Evolutionary conservation across 2,329 filamentous ascomycete species (phyloP), one percentile per base, ranked within the genome.

Genomic region (Cyclaneusma minus): DNA sequence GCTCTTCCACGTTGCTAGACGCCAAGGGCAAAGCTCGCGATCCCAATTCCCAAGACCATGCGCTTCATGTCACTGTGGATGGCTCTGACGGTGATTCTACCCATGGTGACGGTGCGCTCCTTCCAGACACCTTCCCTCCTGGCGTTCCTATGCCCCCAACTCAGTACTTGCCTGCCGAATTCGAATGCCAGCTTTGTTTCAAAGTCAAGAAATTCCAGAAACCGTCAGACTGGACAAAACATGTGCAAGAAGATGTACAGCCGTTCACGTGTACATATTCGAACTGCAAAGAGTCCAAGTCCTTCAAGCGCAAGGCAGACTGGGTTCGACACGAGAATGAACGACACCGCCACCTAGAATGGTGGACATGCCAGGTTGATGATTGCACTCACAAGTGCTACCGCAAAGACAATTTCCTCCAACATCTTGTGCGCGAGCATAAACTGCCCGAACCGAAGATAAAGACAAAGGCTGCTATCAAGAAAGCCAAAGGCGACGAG

Each of bases 291-390:
- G 83, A 92, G 24, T 73, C 80, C 11, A 92, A 91, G 51, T 84
- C 82, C 18, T 94, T 93, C 60, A 93, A 93, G 53, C 70, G 84
- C 24, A 94, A 93, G 52, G 85, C 85, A 9, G 85, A 94, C 47
- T 94, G 85, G 85, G 83, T 93, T 13, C 69, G 85, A 16, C 85
- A 94, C 43, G 85, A 93, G 47, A 92, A 87, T 39, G 85, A 94
- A 51, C 73, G 79, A 14, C 85, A 94, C 47, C 69, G 85, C 13
- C 82, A 91, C 36, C 58, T 92, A 3, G 84, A 93, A 43, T 89
- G 81, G 73, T 94, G 84, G 84, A 73, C 66, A 5, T 94, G 85
- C 45, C 72, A 80, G 33, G 67, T 84, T 12, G 66, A 74, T 4
- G 83, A 87, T 35, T 93, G 85, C 49, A 64, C 60, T 6, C 85